Base-by-base conservation (phyloP, 148 eudicot species). In the Vaccinium myrtillus region DNA sequence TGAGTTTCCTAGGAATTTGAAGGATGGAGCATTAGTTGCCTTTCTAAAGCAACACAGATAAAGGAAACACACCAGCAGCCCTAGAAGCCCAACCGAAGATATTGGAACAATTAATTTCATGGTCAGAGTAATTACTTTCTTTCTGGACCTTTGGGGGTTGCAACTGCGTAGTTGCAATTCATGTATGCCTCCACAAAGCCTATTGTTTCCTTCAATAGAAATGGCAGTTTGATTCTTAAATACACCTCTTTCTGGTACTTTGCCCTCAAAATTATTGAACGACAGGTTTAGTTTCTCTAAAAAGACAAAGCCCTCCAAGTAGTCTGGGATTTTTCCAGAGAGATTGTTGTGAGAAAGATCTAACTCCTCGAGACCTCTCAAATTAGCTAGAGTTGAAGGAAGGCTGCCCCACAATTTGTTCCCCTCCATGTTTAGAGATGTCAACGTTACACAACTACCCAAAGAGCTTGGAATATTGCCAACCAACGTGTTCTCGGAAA, bases 361-460 rank as follows among this genome's bases (percentile, higher is more conserved):
- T n/a, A n/a, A n/a, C n/a, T n/a, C 83, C n/a, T 8, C 4, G 0
- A 81, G 49, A 2, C 83, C 76, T 65, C 65, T 81, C 70, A 81
- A 81, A 8, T 13, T 36, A 48, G 15, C 4, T 50, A 81, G 48
- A 67, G 58, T 11, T 0, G 83, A 19, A 48, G 67, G 67, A 16
- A 59, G 7, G 67, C 1, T 21, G 8, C 67, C 67, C 6, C 1
- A 21, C 7, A 59, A 59, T 16, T 16, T 16, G n/a, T 59, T 59
- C 7, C 67, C 15, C 25, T 21, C 8, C 67, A 59, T 16, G 0
- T 5, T 4, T 0, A 59, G n/a, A 2, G n/a, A 16, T 0, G 1
- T 21, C 67, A 59, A 16, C 15, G 0, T 18, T 59, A 59, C 67
- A 18, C 23, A 59, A 21, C 8, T 59, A 18, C 67, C 67, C 8